These are phyloP conservation scores for Aspergillus olivimuriae DNA, from an alignment of 495 filamentous ascomycete species.

Conservation along the genomic window DNA sequence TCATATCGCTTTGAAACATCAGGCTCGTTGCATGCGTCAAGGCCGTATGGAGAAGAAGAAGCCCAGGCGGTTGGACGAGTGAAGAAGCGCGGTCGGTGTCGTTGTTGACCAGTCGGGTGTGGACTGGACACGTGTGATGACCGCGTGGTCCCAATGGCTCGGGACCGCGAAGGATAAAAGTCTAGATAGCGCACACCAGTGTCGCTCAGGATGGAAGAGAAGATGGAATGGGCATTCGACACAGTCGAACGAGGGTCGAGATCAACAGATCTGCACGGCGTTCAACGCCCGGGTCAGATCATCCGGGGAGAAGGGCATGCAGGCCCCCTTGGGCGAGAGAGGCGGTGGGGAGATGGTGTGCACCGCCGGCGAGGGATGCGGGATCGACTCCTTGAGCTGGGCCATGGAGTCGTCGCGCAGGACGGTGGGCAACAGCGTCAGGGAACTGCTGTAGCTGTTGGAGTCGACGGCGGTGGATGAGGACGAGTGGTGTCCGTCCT, in stretches of 20 bases:
- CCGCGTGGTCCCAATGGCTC: constrained; percentile 12
- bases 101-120: background rate
- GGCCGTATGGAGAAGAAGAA: background rate
- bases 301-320: constrained; percentile 33
- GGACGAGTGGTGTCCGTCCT: too few relatives aligned
- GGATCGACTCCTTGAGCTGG: constrained; percentile 32
- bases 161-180: too few relatives aligned
- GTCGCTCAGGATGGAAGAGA: background rate
- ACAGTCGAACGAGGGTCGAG: too few relatives aligned
- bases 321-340: constrained; percentile 23
- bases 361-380: constrained; percentile 28
- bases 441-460: constrained; percentile 34
- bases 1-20: constrained; percentile 8
- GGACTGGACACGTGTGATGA: constrained; percentile 6
- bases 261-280: constrained; percentile 35
- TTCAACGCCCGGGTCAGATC: constrained; percentile 38
- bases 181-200: background rate
- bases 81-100: background rate
- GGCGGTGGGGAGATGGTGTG: constrained; percentile 26
- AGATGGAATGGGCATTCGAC: too few relatives aligned
- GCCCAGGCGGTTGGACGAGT: too few relatives aligned
- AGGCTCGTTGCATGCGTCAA: constrained; percentile 6
- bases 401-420: constrained; percentile 25
- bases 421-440: constrained; percentile 29
- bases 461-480: constrained; percentile 36